Conservation (phyloP, 768 basidiomycete genomes). For the Leccinum fibrillosum region DNA sequence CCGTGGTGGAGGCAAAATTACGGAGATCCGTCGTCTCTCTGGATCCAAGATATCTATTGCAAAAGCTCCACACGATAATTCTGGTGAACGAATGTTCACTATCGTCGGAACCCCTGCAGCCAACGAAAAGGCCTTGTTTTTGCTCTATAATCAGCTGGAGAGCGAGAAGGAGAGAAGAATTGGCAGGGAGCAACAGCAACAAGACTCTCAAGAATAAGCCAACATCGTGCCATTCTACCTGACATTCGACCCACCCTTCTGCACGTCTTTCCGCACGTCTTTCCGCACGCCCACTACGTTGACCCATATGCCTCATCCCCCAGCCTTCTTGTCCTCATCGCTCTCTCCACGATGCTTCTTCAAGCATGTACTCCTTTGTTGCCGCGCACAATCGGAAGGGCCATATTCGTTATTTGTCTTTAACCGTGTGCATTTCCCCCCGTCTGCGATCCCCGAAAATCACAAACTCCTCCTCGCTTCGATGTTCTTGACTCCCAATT, state of each 20-base stretch:
- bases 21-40: constrained; percentile 96
- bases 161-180: constrained; percentile 95
- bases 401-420: constrained; percentile 23
- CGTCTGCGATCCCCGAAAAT: constrained; percentile 20
- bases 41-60: constrained; percentile 99
- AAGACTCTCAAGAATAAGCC: constrained; percentile 55
- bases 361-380: constrained; percentile 10
- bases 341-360: constrained; percentile 13
- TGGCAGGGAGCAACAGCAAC: constrained; percentile 77
- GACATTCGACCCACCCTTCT: constrained; percentile 4
- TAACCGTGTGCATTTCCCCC: constrained; percentile 21
- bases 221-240: not conserved
- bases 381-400: constrained; percentile 13
- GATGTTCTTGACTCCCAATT: constrained; percentile 29
- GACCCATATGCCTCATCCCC: constrained; percentile 25
- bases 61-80: constrained; percentile 98
- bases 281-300: constrained; percentile 10
- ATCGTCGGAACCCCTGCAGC: constrained; percentile 95
- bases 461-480: constrained; percentile 18
- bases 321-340: constrained; percentile 27
- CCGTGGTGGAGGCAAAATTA: constrained; percentile 96
- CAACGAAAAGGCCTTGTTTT: constrained; percentile 96
- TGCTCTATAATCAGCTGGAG: constrained; percentile 96
- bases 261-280: constrained; percentile 16
- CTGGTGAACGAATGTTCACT: constrained; percentile 99